These are phyloP conservation scores for Zelonia costaricensis DNA, from an alignment of 208 protist genomes.

Conservation along the genomic window DNA sequence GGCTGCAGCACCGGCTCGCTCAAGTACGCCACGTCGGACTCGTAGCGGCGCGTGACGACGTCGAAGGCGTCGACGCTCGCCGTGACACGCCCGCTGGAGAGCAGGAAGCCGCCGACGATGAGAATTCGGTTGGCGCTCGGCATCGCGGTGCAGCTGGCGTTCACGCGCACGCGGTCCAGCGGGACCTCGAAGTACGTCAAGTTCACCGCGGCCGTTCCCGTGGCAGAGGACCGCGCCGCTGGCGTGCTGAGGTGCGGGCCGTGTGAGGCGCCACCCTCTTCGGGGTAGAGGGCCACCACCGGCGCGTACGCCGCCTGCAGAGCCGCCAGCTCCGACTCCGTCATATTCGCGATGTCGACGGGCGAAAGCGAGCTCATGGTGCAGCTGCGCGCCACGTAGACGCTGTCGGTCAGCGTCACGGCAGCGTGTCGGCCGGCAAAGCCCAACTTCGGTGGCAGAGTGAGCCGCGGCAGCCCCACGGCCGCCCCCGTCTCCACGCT, in stretches of 20 bases:
- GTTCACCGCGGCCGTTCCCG: conserved; percentile 11
- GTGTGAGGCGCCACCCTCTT: too few relatives aligned
- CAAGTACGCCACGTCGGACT: conserved; percentile 15
- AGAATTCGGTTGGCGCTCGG: conserved; percentile 24
- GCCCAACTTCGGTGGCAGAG: conserved; percentile 16
- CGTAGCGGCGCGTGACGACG: conserved; percentile 36
- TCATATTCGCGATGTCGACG: conserved; percentile 5
- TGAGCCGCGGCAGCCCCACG: conserved; percentile 5
- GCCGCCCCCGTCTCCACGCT: conserved; percentile 13
- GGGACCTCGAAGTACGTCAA: conserved; percentile 27
- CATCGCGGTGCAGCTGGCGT: conserved; percentile 31
- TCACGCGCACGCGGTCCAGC: conserved; percentile 22
- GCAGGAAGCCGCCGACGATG: conserved; percentile 34
- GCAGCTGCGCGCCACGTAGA: conserved; percentile 36
- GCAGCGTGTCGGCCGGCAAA: conserved; percentile 32
- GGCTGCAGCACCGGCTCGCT: conserved; percentile 28
- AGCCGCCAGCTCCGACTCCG: neutral
- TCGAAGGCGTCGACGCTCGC: conserved; percentile 40
- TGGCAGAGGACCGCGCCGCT: neutral
- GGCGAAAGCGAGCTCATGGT: conserved; percentile 26
- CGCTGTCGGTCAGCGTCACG: conserved; percentile 30
- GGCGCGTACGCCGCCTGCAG: conserved; percentile 20
- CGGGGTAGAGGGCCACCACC: conserved; percentile 22
- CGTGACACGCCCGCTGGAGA: conserved; percentile 17
- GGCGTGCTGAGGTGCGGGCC: too few relatives aligned